Evolutionary conservation across 2,329 filamentous ascomycete species (phyloP), one percentile per base, ranked within the genome.

Genomic region (Gaeumannomyces sp.): DNA sequence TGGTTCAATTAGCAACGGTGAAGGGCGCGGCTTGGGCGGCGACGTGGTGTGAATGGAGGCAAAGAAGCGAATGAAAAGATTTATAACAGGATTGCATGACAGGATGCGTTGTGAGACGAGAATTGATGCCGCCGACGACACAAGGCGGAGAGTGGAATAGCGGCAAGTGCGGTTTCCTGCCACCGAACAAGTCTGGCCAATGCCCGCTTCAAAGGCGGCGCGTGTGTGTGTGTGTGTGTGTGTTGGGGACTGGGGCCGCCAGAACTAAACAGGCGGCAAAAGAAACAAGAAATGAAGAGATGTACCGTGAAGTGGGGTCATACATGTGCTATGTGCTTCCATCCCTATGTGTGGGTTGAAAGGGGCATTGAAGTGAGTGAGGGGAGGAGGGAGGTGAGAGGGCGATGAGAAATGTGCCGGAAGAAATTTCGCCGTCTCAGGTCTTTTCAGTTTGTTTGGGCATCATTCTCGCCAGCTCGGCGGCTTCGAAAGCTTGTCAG

Each of bases 401-500:
- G 45, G 45, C 38, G 16, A n/a, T 53, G 45, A n/a, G 45, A 53
- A 25, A 14, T 53, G 19, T 53, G 45, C 4, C 19, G 10, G 45
- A 25, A 53, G 10, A 25, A 53, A 25, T 3, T 53, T 25, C 45
- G 70, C 66, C 72, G 80, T 80, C 81, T 91, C 88, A 90, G 88
- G 83, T 90, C 87, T 91, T 90, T 90, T 89, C 86, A 90, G 86
- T 89, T 85, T 82, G 72, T 71, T 72, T 76, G 72, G 74, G 79
- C 83, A 75, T 85, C 80, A 85, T 74, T 67, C 79, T 77, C 68
- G 73, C 75, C 73, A 74, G 78, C 78, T 74, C 81, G 78, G 73
- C 82, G 83, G 83, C 75, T 85, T 79, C 74, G 72, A 75, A 68
- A 71, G 70, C 62, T 56, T 67, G 67, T 66, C 67, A 59, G 16